Conservation (phyloP, 768 basidiomycete genomes). For the Russula compacta region DNA sequence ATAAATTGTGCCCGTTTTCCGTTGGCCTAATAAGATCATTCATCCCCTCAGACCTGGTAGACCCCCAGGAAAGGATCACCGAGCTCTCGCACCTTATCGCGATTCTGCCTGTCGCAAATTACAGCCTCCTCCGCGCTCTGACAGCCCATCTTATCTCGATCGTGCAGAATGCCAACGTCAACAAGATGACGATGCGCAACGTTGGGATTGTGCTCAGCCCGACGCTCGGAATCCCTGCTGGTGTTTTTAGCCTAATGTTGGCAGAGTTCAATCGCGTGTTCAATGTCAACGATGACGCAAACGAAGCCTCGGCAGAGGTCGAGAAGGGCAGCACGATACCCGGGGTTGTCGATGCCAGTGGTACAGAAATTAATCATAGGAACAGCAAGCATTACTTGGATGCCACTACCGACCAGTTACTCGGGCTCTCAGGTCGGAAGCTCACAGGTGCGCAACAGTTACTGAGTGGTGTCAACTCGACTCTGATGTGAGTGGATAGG, state of each 20-base stretch:
- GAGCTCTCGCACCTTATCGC: slow-evolving; percentile 85
- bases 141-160: slow-evolving; percentile 93
- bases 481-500: slow-evolving; percentile 24
- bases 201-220: slow-evolving; percentile 98
- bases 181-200: slow-evolving; percentile 99
- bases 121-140: slow-evolving; percentile 86
- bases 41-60: slow-evolving; percentile 62
- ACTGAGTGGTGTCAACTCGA: slow-evolving; percentile 24
- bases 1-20: slow-evolving; percentile 1
- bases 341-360: slow-evolving; percentile 14
- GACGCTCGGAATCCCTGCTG: slow-evolving; percentile 95
- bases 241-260: slow-evolving; percentile 91
- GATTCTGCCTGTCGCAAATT: slow-evolving; percentile 83
- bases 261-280: slow-evolving; percentile 91
- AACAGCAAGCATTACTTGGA: slow-evolving; percentile 82
- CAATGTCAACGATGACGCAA: slow-evolving; percentile 52
- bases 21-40: slow-evolving; percentile 8
- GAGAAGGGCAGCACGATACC: slow-evolving; percentile 10
- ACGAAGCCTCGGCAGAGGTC: slow-evolving; percentile 12
- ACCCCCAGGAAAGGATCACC: slow-evolving; percentile 77
- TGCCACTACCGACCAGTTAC: slow-evolving; percentile 72
- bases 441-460: slow-evolving; percentile 45
- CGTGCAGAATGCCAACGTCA: slow-evolving; percentile 78
- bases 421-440: slow-evolving; percentile 65
- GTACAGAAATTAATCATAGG: slow-evolving; percentile 45